These are phyloP conservation scores for Paraphoma chrysanthemicola DNA, from an alignment of 2,329 filamentous ascomycete species.

Conservation along the genomic window DNA sequence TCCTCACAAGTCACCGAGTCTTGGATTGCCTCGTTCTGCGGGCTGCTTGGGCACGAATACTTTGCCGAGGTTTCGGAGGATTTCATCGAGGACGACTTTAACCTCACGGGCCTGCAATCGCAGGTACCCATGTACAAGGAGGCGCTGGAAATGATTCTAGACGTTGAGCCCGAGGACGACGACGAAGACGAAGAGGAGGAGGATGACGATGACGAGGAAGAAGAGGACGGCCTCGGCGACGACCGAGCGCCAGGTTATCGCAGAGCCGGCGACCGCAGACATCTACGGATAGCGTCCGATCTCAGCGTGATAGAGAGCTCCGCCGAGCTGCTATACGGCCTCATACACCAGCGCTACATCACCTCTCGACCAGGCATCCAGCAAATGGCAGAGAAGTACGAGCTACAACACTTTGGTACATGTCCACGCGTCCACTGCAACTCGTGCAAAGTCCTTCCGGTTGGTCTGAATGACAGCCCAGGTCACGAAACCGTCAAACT, in stretches of 20 bases:
- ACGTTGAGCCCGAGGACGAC: constrained; percentile 95
- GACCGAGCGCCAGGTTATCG: constrained; percentile 66
- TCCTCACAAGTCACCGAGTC: constrained; percentile 74
- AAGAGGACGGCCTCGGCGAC: constrained; percentile 52
- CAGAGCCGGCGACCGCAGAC: constrained; percentile 64
- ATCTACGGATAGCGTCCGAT: constrained; percentile 88
- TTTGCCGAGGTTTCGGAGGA: constrained; percentile 99
- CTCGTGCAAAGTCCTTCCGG: constrained; percentile 86
- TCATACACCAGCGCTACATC: constrained; percentile 98
- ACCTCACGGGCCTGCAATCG: constrained; percentile 90
- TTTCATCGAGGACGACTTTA: constrained; percentile 99
- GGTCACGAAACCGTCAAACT: constrained; percentile 98
- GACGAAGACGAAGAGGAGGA: constrained; percentile 81
- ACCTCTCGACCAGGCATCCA: constrained; percentile 95
- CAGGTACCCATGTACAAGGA: constrained; percentile 99
- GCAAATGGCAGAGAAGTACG: constrained; percentile 99
- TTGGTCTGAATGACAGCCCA: constrained; percentile 91
- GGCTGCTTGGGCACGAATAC: constrained; percentile 94
- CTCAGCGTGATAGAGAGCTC: constrained; percentile 95
- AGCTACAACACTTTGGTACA: constrained; percentile 91
- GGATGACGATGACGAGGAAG: constrained; percentile 68
- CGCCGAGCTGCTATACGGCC: constrained; percentile 95
- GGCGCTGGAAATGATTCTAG: constrained; percentile 97
- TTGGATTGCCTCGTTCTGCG: constrained; percentile 98
- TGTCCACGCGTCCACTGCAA: constrained; percentile 96